Percentiles rank a stretch among this genome's conserved stretches.
Conservation (phyloP, 1,284 basidiomycete species). For the Apiotrichum porosum region DNA sequence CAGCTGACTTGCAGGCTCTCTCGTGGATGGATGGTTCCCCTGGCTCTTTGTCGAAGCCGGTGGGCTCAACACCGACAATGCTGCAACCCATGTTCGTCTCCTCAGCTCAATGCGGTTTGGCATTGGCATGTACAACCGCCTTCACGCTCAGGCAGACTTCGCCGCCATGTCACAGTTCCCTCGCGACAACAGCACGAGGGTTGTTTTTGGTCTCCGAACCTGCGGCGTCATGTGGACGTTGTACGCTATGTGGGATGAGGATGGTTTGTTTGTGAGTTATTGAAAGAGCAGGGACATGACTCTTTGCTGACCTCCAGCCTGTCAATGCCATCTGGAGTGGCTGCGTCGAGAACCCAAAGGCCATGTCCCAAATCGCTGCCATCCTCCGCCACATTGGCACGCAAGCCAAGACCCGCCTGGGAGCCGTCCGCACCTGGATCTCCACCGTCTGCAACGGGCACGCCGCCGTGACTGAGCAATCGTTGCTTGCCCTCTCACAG, state of each 20-base stretch:
- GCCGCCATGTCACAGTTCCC: background rate
- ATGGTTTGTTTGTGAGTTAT: conserved; percentile 4
- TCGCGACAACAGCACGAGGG: background rate
- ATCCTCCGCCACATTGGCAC: conserved; percentile 6
- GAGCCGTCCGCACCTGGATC: conserved; percentile 2
- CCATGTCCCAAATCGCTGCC: background rate
- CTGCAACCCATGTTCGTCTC: background rate
- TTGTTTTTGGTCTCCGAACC: conserved; percentile 5
- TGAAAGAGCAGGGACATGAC: background rate
- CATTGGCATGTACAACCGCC: conserved; percentile 5
- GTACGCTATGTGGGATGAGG: conserved; percentile 2
- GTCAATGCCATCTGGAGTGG: conserved; percentile 8
- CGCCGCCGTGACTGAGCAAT: too few relatives aligned
- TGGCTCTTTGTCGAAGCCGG: conserved; percentile 10
- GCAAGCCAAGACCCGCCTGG: background rate
- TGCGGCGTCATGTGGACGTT: conserved; percentile 5
- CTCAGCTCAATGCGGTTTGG: conserved; percentile 7
- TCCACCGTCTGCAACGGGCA: background rate
- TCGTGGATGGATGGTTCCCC: conserved; percentile 8
- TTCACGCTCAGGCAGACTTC: background rate
- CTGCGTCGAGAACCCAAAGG: background rate
- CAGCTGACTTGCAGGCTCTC: conserved; percentile 1
- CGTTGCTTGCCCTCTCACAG: too few relatives aligned
- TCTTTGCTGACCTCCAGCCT: conserved; percentile 1
- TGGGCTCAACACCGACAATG: background rate